Base-by-base conservation (phyloP, 305 asterid species). In the Fraxinus floribunda region DNA sequence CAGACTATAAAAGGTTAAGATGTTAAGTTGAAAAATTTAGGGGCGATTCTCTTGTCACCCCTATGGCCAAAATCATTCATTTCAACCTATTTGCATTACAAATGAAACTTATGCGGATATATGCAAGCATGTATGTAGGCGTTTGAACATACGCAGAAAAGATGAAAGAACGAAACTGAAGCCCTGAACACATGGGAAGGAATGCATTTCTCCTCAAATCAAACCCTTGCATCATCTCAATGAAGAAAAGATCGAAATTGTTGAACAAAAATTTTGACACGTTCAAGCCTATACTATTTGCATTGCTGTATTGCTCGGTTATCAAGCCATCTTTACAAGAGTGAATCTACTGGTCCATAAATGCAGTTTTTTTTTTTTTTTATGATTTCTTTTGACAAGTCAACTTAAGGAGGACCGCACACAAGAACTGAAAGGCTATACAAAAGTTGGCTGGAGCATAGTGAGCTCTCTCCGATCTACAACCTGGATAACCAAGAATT, bases 401-500 rank as follows among this genome's bases (percentile, higher is more conserved):
- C 38, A 26, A 66, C 35, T 66, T 22, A 60, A 18, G 70, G 71
- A 62, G 71, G 71, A 22, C 32, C 71, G 9, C 71, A 24, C 3
- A 66, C 72, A 66, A 3, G 35, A 22, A 62, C 72, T 62, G 34
- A 8, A 64, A 64, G 34, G 35, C 36, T 64, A 20, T 22, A 29
- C 74, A 26, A 24, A 26, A 26, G 18, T 11, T 26, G 74, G 74
- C 36, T 10, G 5, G 7, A 26, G 36, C 35, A 66, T 2, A 26
- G 7, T 24, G 35, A 66, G 74, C 36, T 8, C n/a, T 66, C 74
- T 66, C n/a, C 7, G 7, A 30, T 35, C 75, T 78, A 78, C 76
- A 78, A 78, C 75, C 81, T 78, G 81, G 57, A 62, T 57, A 36
- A 20, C 36, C 30, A 78, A 62, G 70, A 74, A 52, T 62, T 62